Base-by-base conservation (phyloP, 2,329 filamentous ascomycete species). In the Alternaria sp. region DNA sequence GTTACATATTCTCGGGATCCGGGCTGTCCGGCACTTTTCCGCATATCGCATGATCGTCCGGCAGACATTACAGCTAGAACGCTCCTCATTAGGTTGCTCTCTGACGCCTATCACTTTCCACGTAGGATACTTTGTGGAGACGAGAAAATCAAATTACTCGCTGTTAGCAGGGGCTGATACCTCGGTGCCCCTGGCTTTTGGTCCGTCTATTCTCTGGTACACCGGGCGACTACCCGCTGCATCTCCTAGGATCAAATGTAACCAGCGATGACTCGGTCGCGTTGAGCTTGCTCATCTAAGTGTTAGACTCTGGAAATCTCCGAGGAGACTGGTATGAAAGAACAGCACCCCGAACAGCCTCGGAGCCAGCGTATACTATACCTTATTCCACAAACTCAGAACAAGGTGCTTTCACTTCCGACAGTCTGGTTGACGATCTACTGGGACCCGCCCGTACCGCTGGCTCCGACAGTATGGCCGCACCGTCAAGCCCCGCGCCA, bases 341-440 rank as follows among this genome's bases (percentile, higher is more conserved):
- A 18, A 7, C 25, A 50, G 30, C 20, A 50, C 25, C 32, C 45
- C 52, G 9, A 53, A 44, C 11, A 30, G 36, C 36, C 36, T 53
- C n/a, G 22, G 34, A 25, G 32, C 46, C 34, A 38, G 12, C 10
- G 20, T 50, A 25, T 32, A 16, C 32, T 18, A 50, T 32, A 50
- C 20, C 32, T 50, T 50, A 20, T 50, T n/a, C 14, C 34, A 50
- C 20, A 40, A 52, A 18, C 50, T 41, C 40, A 52, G 27, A 30
- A 27, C 22, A 52, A 3, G 16, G 25, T 41, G 50, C 22, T 27
- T 44, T 54, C 40, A 44, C 51, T 54, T 43, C 51, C 51, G 51
- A 30, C 51, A 44, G 38, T 22, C 36, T 43, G 51, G 51, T 30
- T 54, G 38, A 44, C 51, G 38, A 54, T 54, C 51, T 44, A 30